Conservation (phyloP, 78 protist species). For the Dictyostelium capitatum region DNA sequence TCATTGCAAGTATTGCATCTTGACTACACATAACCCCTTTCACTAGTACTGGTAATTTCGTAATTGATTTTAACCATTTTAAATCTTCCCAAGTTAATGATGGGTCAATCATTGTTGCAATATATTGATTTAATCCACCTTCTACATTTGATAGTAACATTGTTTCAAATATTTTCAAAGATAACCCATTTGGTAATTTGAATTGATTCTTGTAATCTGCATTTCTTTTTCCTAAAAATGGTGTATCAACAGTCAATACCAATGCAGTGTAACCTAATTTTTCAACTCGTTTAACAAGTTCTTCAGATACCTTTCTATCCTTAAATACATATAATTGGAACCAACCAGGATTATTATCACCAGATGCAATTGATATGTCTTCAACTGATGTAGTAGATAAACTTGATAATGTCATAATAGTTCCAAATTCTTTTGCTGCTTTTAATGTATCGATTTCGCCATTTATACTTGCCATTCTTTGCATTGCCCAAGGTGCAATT, state of each 20-base stretch:
- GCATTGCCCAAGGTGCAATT: constrained; percentile 81
- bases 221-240: constrained; percentile 82
- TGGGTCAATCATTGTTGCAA: constrained; percentile 81
- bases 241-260: constrained; percentile 89
- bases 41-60: constrained; percentile 79
- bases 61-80: constrained; percentile 82
- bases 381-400: constrained; percentile 81
- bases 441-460: constrained; percentile 59
- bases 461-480: constrained; percentile 57
- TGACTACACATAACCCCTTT: constrained; percentile 88
- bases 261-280: constrained; percentile 68
- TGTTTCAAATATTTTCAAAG: constrained; percentile 21
- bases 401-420: constrained; percentile 65
- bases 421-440: constrained; percentile 63
- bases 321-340: constrained; percentile 88
- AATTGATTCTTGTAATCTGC: constrained; percentile 66
- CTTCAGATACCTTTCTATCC: constrained; percentile 73
- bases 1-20: constrained; percentile 85
- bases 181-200: constrained; percentile 28
- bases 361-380: constrained; percentile 42
- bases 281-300: constrained; percentile 81
- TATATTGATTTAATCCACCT: constrained; percentile 56
- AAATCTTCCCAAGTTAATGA: constrained; percentile 87
- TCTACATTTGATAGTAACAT: constrained; percentile 27
- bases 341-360: constrained; percentile 65